Base-by-base conservation (phyloP, 2,329 filamentous ascomycete species). In the Aureobasidium sp. region DNA sequence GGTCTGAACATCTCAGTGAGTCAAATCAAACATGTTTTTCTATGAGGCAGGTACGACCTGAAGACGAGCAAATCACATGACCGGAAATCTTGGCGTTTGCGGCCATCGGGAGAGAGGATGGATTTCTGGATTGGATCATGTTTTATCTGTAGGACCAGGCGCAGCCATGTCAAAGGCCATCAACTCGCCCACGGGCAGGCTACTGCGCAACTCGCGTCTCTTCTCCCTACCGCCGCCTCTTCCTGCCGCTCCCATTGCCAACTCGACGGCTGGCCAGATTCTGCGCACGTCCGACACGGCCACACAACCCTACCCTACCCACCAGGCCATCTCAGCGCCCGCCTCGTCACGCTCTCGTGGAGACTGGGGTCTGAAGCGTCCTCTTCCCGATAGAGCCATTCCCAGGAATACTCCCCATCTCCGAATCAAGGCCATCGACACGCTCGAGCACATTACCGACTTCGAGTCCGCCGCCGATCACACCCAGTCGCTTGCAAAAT, bases 351-450 rank as follows among this genome's bases (percentile, higher is more conserved):
- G 90, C 27, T 78, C 81, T 44, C 84, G 84, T 70, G 93, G 93
- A 39, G 93, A 97, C 71, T 97, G 93, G 92, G 93, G 93, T 15
- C 78, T 97, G 68, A 97, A 97, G 78, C 82, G 93, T 61, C 81
- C 91, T 1, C 79, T 97, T 6, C 93, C 93, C 1, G 76, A 87
- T 9, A 87, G 87, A 72, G 86, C 88, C 3, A 92, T 90, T 5
- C 84, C 84, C 60, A 85, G 85, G 7, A 78, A 75, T 48, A 86
- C 85, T n/a, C 89, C 91, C 11, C 79, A 89, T 54, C 82, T 96
- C 60, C 85, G 90, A 66, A 77, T 97, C 67, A 86, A 85, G 69
- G 82, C 88, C 64, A 82, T 96, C 66, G 93, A 97, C 77, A 89
- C 90, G 2, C 83, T 86, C 68, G 91, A 97, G 75, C 88, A 91